A percentile compares a stretch with the other conserved stretches of the same genome.
phyloP scores from a whole-genome alignment of 2,329 filamentous ascomycete species.

The Fusarium citri region DNA sequence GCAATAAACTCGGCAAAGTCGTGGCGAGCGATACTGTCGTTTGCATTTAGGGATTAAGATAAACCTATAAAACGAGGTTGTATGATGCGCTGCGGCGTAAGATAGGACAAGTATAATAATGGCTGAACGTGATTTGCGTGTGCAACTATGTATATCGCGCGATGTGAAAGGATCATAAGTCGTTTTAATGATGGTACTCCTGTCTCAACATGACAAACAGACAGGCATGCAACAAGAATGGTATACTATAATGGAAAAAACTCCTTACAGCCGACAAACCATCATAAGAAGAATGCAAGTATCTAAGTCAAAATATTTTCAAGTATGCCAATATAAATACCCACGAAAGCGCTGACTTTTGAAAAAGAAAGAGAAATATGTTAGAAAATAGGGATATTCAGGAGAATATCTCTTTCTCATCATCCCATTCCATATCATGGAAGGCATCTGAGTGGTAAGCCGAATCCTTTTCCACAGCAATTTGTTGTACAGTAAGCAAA shows the following conservation, averaged over 20 bases:
- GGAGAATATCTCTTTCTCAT: slow-evolving; percentile 13
- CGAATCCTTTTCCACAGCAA: slow-evolving; percentile 25
- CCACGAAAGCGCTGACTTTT: background rate
- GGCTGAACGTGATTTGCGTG: background rate
- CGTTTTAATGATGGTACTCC: background rate
- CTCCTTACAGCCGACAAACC: background rate
- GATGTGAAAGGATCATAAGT: background rate
- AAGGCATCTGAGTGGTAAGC: slow-evolving; percentile 6
- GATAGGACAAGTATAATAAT: background rate
- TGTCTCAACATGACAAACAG: background rate
- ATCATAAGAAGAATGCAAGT: background rate
- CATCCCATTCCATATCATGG: slow-evolving; percentile 7
- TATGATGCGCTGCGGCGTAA: background rate
- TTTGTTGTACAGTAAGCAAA: slow-evolving; percentile 1
- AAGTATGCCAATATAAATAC: background rate
- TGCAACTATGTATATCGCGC: background rate
- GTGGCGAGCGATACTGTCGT: background rate
- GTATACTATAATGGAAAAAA: background rate
- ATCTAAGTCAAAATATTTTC: background rate
- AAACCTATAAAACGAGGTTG: background rate
- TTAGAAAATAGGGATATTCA: background rate
- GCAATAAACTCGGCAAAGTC: background rate
- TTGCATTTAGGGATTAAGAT: background rate
- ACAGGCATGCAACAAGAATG: background rate
- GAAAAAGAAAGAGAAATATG: background rate